phyloP scores from a whole-genome alignment of 2,329 filamentous ascomycete genomes.

The Fonsecaea erecta region DNA sequence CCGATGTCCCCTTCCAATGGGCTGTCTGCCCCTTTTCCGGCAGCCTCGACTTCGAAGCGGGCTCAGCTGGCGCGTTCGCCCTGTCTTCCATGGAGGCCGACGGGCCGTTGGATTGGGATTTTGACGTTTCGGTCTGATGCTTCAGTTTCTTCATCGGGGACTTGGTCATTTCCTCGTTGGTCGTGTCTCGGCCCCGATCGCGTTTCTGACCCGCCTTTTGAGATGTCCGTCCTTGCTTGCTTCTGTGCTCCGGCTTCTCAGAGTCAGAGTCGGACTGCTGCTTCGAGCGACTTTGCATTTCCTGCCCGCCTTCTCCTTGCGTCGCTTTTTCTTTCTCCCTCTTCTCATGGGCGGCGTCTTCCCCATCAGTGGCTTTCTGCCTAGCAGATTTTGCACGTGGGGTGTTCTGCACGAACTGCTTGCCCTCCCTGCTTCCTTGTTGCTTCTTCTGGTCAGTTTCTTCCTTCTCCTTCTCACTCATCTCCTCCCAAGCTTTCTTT shows the following conservation, averaged over 20 bases:
- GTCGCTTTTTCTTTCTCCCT: not conserved
- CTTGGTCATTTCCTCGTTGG: conserved; percentile 22
- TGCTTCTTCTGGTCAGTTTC: conserved; percentile 49
- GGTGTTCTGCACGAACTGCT: conserved; percentile 53
- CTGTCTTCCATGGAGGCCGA: not conserved
- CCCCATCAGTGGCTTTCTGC: conserved; percentile 44
- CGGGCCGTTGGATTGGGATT: not conserved
- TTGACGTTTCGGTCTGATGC: not conserved
- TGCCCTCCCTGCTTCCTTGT: conserved; percentile 47
- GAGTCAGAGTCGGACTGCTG: not conserved
- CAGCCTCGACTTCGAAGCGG: not conserved
- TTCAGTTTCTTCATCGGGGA: not conserved
- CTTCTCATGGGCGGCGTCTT: conserved; percentile 23
- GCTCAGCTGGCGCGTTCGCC: conserved; percentile 34
- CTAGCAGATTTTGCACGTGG: conserved; percentile 48
- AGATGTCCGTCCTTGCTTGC: conserved; percentile 6
- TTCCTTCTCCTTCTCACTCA: conserved; percentile 53
- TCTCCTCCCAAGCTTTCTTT: conserved; percentile 55
- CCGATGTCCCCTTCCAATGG: not conserved
- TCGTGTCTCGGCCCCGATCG: conserved; percentile 4
- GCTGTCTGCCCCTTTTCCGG: not conserved
- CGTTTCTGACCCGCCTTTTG: conserved; percentile 12
- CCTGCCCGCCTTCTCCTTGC: not conserved
- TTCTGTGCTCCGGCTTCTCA: not conserved
- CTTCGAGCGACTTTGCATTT: not conserved